Evolutionary conservation across 2,329 filamentous ascomycete species (phyloP).

Genomic region (Ascochyta clinopodiicola): DNA sequence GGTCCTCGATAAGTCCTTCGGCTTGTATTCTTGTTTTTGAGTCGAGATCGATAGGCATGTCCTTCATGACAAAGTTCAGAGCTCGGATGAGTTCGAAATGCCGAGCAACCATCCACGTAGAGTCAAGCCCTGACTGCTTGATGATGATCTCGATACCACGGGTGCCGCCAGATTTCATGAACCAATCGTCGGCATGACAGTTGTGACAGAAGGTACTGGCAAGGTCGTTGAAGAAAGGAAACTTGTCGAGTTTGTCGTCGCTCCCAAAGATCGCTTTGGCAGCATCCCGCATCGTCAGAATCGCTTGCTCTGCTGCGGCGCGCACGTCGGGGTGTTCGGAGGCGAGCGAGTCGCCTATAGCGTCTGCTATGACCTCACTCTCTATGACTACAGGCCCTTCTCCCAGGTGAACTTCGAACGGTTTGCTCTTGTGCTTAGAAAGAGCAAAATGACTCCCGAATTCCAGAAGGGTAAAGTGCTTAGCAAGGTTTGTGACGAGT

Average conservation of each 20-base stretch:
- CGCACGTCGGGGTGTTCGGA: conserved; percentile 83
- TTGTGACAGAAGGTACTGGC: conserved; percentile 88
- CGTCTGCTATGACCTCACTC: conserved; percentile 84
- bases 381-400: conserved; percentile 90
- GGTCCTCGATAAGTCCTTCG: conserved; percentile 79
- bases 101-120: conserved; percentile 79
- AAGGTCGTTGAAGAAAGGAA: conserved; percentile 85
- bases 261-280: conserved; percentile 81
- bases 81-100: conserved; percentile 89
- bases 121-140: conserved; percentile 82
- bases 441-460: conserved; percentile 84
- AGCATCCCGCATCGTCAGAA: conserved; percentile 79
- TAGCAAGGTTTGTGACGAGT: conserved; percentile 81
- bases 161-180: conserved; percentile 92
- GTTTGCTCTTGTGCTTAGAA: conserved; percentile 74
- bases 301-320: conserved; percentile 79
- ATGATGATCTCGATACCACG: conserved; percentile 88
- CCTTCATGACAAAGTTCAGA: conserved; percentile 97
- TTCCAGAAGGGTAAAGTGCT: conserved; percentile 90
- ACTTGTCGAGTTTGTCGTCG: conserved; percentile 71
- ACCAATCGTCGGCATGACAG: conserved; percentile 98
- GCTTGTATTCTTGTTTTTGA: conserved; percentile 86
- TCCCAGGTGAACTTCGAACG: conserved; percentile 84
- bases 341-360: conserved; percentile 86
- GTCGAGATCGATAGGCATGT: conserved; percentile 93